Evolutionary conservation across 257 asterid species (phyloP).

Genomic region (Euphrasia confusa): DNA sequence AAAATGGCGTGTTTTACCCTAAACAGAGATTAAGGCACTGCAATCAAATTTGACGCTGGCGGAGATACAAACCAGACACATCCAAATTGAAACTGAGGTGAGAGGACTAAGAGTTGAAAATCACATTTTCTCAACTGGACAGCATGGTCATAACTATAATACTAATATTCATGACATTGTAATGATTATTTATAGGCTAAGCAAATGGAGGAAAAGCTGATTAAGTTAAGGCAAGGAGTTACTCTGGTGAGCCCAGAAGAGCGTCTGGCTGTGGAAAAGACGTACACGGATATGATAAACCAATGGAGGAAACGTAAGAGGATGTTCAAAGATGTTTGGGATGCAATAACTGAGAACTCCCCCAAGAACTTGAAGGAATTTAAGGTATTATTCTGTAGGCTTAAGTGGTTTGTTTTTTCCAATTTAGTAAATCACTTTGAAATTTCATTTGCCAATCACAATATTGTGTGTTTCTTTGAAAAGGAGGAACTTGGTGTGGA

Average conservation of each 20-base stretch:
- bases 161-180: slow-evolving; percentile 2
- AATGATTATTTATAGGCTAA: slow-evolving; percentile 40
- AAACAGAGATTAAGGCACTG: slow-evolving; percentile 69
- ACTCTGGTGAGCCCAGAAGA: slow-evolving; percentile 82
- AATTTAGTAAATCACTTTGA: background rate
- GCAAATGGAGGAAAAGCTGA: slow-evolving; percentile 78
- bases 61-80: slow-evolving; percentile 53
- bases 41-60: slow-evolving; percentile 81
- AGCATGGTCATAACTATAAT: background rate
- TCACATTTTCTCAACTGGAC: slow-evolving; percentile 1
- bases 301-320: slow-evolving; percentile 94
- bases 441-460: background rate
- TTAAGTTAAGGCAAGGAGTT: slow-evolving; percentile 72
- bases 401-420: background rate
- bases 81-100: slow-evolving; percentile 67
- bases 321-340: slow-evolving; percentile 92
- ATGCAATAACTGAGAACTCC: slow-evolving; percentile 87
- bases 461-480: background rate
- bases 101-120: slow-evolving; percentile 5
- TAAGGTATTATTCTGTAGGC: slow-evolving; percentile 46
- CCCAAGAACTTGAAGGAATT: slow-evolving; percentile 83
- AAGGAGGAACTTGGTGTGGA: slow-evolving; percentile 95
- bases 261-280: slow-evolving; percentile 57
- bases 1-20: background rate
- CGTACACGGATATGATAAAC: slow-evolving; percentile 41